Base-by-base conservation (phyloP, 2,329 filamentous ascomycete species). In the Fusarium sp. region DNA sequence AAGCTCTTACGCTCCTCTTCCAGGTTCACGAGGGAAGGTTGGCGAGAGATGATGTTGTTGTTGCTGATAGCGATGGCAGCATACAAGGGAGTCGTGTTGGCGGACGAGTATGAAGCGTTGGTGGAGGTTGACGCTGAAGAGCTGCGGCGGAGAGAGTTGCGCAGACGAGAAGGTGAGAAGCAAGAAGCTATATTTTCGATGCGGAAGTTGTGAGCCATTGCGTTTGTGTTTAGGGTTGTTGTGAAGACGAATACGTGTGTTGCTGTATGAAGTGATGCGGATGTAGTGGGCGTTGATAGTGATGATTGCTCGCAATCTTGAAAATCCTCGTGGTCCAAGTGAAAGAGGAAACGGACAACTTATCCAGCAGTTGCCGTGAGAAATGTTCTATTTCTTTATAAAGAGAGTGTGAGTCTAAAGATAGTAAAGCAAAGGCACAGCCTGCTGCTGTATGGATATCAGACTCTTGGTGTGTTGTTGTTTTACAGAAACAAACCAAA, bases 31-130 rank as follows among this genome's bases (percentile, higher is more conserved):
- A 86, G 80, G 15, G 82, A 85, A 11, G 83, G 82, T 65, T 84
- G 84, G n/a, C 80, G 78, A 65, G 82, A 79, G 57, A 88, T 81
- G 70, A 87, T 80, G 67, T 78, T 82, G 76, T 86, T 87, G 67
- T 78, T 82, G 76, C 86, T 87, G 77, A 87, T 84, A 47, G 82
- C 81, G 71, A 73, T 78, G 25, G 78, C 75, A 60, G 75, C 73
- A 21, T 82, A 83, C 27, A 57, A 73, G 61, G 75, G 78, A 4
- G 80, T 80, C 58, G 76, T 77, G 60, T 76, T 78, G 55, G 77
- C 78, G 9, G 80, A 80, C 4, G 79, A 79, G 17, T 76, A 80
- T 9, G 66, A 72, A 46, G 53, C 53, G n/a, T 63, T 61, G 9
- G 70, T 57, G 5, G 70, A 65, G 5, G 69, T 67, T 0, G 81